These are phyloP conservation scores for Citrullus mucosospermus DNA, from an alignment of 306 rosid species.

Conservation along the genomic window DNA sequence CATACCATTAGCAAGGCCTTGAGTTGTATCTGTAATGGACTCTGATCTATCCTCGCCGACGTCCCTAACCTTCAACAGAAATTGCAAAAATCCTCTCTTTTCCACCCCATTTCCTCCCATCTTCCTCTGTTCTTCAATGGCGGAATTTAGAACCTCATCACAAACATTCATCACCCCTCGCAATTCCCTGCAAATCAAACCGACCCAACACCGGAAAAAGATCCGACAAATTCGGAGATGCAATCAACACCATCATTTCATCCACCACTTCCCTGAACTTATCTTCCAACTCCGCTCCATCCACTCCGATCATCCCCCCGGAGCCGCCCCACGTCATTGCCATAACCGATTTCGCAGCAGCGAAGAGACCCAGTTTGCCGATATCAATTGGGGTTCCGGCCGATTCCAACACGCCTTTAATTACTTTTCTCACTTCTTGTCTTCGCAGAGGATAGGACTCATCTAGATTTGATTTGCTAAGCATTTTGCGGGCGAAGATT, in stretches of 20 bases:
- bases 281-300: background rate
- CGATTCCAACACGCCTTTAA: background rate
- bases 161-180: too few species aligned
- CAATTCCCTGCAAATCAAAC: background rate
- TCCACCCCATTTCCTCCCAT: background rate
- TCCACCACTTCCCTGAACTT: background rate
- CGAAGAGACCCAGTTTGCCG: background rate
- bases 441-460: background rate
- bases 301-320: background rate
- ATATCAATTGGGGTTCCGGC: background rate
- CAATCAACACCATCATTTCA: background rate
- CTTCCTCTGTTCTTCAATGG: too few species aligned
- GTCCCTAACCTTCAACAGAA: background rate
- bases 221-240: background rate
- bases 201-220: background rate
- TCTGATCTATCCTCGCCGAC: background rate
- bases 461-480: background rate
- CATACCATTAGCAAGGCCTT: constrained; percentile 6
- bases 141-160: too few species aligned
- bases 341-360: background rate
- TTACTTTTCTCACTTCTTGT: background rate
- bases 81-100: background rate
- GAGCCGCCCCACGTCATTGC: background rate
- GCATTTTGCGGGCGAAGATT: background rate
- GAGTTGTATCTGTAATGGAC: background rate